Base-by-base conservation (phyloP, 176 grass and related monocot genomes). In the Oryza glumipatula region DNA sequence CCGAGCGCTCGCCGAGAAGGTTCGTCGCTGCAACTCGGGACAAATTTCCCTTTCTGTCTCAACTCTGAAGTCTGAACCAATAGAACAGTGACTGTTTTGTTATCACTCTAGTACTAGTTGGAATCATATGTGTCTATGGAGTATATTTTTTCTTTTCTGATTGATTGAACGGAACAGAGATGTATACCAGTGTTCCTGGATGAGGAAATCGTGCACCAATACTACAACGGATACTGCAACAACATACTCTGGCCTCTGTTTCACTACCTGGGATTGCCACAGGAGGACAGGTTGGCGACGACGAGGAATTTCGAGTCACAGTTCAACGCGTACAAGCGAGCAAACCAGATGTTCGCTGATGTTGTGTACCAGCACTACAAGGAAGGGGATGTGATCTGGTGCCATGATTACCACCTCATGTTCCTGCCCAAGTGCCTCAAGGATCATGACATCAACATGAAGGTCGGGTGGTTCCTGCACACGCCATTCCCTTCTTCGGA, bases 381-480 rank as follows among this genome's bases (percentile, higher is more conserved):
- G 83, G 92, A 99, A 68, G 97, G 97, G 19, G 97, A 99, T 85
- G 97, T 99, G 9, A 95, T 99, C 76, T 99, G 97, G 97, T 99
- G 97, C 76, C 97, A 99, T 74, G 97, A 99, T 81, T 99, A 99
- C 82, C 97, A 99, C 79, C 90, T 99, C 65, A 99, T 99, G 97
- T 99, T 94, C 82, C 88, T 99, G 46, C 97, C 97, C 46, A 96
- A 89, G 81, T 99, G 97, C 65, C 90, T 99, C 52, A 99, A 99
- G 21, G 97, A 99, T 7, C 88, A 96, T 76, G 89, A 99, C 84
- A 92, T 72, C 88, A 92, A 92, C 76, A 99, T 99, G 97, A 99
- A 99, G 88, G 97, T 99, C 7, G 97, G 97, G 7, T 99, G 97
- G 97, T 99, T 99, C 88, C 90, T 99, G 75, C 97, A 99, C 88